Conservation (phyloP, 1,139 yeast genomes). For the Blastobotrys raffinosifermentans region DNA sequence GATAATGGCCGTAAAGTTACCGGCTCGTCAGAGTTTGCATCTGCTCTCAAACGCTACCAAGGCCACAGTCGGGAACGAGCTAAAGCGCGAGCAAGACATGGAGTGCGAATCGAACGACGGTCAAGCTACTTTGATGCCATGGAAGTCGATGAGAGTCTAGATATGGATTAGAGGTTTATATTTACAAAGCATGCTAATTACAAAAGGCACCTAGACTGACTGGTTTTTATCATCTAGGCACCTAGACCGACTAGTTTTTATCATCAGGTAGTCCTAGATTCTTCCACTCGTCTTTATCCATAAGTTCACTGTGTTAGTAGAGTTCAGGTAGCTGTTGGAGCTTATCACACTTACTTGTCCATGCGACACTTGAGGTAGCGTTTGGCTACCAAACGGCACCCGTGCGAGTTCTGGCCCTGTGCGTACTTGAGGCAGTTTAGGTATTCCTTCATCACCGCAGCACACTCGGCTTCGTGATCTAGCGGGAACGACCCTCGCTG, state of each 20-base stretch:
- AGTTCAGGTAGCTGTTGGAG: not conserved
- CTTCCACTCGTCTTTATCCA: slow-evolving; percentile 80
- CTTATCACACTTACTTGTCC: slow-evolving; percentile 46
- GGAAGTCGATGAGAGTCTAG: slow-evolving; percentile 2
- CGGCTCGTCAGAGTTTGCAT: no score
- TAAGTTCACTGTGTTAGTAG: slow-evolving; percentile 43
- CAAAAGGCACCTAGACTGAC: no score
- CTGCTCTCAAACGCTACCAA: no score
- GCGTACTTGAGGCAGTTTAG: slow-evolving; percentile 73
- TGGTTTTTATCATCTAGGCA: no score
- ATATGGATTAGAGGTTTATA: no score
- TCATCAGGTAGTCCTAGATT: slow-evolving; percentile 79
- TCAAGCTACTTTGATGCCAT: not conserved
- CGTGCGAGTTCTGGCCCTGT: slow-evolving; percentile 78
- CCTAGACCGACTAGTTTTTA: no score
- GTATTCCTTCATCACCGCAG: slow-evolving; percentile 65
- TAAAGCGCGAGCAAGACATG: no score
- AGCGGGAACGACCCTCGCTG: slow-evolving; percentile 94
- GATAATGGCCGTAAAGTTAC: no score
- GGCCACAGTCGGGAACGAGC: no score
- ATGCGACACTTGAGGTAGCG: slow-evolving; percentile 78
- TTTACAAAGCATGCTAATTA: no score
- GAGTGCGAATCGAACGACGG: no score
- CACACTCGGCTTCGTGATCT: slow-evolving; percentile 87
- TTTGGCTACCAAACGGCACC: slow-evolving; percentile 80